phyloP scores from a whole-genome alignment of 2,329 filamentous ascomycete species.

The Penicillium occitanis region DNA sequence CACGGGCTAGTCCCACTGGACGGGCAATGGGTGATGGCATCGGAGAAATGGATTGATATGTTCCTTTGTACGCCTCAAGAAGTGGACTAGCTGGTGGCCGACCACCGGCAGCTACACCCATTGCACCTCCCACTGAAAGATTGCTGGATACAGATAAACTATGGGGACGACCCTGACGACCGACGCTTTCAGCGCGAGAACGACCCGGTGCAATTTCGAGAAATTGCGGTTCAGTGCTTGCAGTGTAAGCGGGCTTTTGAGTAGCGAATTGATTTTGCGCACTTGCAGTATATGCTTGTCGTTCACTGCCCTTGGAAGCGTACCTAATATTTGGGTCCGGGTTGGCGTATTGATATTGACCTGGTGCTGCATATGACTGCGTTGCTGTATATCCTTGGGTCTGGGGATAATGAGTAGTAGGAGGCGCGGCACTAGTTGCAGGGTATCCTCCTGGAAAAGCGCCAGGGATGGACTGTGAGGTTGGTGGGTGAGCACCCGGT shows the following conservation, averaged over 20 bases:
- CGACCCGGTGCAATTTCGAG: constrained; percentile 35
- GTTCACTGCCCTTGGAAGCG: constrained; percentile 20
- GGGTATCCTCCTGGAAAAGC: constrained; percentile 21
- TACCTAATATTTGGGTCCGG: constrained; percentile 43
- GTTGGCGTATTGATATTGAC: constrained; percentile 42
- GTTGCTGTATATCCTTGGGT: constrained; percentile 14
- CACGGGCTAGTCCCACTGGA: constrained; percentile 52
- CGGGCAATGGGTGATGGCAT: constrained; percentile 74
- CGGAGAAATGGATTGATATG: constrained; percentile 89
- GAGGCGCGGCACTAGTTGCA: constrained; percentile 7
- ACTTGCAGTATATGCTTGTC: constrained; percentile 29
- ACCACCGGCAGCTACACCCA: constrained; percentile 34
- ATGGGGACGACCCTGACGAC: constrained; percentile 26
- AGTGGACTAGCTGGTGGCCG: constrained; percentile 74
- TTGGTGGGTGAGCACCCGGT: constrained; percentile 32
- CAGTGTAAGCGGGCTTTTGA: constrained; percentile 28
- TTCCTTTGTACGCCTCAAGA: constrained; percentile 88
- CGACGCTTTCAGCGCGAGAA: constrained; percentile 19
- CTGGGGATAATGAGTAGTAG: constrained; percentile 12
- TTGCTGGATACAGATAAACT: constrained; percentile 42
- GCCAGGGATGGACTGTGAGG: constrained; percentile 19
- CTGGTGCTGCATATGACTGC: constrained; percentile 34
- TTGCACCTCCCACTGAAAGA: constrained; percentile 38
- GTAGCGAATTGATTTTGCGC: constrained; percentile 31
- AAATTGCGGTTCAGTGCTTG: constrained; percentile 31